These are phyloP conservation scores for Epichloe sylvatica DNA, from an alignment of 2,329 filamentous ascomycete genomes.

Conservation along the genomic window DNA sequence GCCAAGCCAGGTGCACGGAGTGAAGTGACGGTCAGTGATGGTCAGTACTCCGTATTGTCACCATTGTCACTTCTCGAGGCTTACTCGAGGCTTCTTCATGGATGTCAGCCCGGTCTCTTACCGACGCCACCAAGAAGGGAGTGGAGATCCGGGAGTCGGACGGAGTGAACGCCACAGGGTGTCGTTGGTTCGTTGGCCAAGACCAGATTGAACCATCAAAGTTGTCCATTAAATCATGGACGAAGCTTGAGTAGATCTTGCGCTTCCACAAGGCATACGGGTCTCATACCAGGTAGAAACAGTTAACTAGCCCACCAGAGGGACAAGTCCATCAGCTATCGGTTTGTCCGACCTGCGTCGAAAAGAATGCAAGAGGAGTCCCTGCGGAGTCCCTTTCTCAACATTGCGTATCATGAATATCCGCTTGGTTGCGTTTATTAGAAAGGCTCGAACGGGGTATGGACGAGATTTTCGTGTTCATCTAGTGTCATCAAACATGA, in stretches of 20 bases:
- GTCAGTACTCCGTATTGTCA: neutral
- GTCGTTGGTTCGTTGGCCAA: neutral
- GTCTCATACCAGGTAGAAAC: neutral
- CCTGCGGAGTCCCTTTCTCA: neutral
- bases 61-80: neutral
- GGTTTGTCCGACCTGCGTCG: neutral
- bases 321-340: neutral
- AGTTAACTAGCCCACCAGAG: neutral
- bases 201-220: neutral
- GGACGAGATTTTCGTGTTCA: neutral
- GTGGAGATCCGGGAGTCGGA: neutral
- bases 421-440: neutral
- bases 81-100: neutral
- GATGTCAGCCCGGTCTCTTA: neutral
- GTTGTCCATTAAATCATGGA: neutral
- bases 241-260: neutral
- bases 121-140: neutral
- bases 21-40: neutral
- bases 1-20: neutral
- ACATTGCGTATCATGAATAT: neutral
- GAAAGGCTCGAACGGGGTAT: neutral
- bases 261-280: neutral
- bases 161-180: no score
- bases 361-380: neutral
- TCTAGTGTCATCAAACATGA: neutral